phyloP scores from a whole-genome alignment of 768 basidiomycete species.

The Lyophyllum semitale region DNA sequence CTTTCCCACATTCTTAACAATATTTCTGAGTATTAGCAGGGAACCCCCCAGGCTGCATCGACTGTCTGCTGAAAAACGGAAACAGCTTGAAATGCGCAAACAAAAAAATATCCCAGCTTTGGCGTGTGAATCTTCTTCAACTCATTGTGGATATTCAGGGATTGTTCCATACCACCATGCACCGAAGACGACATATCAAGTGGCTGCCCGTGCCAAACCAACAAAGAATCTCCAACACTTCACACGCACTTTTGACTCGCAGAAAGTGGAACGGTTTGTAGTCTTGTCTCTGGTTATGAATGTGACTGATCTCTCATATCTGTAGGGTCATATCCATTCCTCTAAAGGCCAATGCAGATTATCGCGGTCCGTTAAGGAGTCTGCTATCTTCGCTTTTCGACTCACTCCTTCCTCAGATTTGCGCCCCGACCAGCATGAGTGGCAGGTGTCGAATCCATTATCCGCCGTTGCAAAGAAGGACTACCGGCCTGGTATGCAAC shows the following conservation, averaged over 20 bases:
- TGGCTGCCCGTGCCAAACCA: conserved; percentile 41
- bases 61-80: conserved; percentile 11
- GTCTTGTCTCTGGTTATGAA: not conserved
- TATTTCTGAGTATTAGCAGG: conserved; percentile 25
- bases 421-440: conserved; percentile 50
- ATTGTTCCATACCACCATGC: conserved; percentile 31
- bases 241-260: conserved; percentile 52
- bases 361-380: conserved; percentile 44
- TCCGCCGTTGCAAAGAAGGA: conserved; percentile 56
- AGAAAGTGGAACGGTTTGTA: conserved; percentile 60
- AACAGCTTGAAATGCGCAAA: conserved; percentile 20
- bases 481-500: conserved; percentile 48
- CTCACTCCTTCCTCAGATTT: conserved; percentile 35
- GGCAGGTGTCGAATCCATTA: conserved; percentile 59
- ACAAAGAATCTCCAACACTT: conserved; percentile 66
- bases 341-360: conserved; percentile 59
- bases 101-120: conserved; percentile 34
- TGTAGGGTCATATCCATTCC: conserved; percentile 64
- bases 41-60: conserved; percentile 33
- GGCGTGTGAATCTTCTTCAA: conserved; percentile 29
- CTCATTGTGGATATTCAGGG: conserved; percentile 39
- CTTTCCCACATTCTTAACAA: not conserved
- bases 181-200: conserved; percentile 48
- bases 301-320: not conserved
- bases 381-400: not conserved